Evolutionary conservation across 2,329 filamentous ascomycete genomes (phyloP).

Genomic region (Cadophora sp.): DNA sequence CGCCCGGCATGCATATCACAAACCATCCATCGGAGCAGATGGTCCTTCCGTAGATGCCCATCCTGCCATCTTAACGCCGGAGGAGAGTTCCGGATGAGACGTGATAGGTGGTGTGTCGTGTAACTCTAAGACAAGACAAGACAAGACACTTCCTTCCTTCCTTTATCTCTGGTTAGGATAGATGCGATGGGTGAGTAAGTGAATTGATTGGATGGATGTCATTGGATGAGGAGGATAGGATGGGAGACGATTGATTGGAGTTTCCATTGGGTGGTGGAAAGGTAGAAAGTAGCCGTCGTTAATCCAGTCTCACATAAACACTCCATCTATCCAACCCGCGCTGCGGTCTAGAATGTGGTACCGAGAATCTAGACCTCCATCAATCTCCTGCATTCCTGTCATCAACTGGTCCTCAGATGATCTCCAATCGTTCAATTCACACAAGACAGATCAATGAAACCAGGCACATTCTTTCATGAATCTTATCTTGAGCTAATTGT

Average conservation of each 20-base stretch:
- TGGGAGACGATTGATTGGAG: too few relatives aligned
- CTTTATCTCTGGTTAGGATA: not conserved
- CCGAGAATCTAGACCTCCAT: not conserved
- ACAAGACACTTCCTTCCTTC: too few relatives aligned
- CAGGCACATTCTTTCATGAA: slow-evolving; percentile 7
- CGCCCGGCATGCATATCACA: not conserved
- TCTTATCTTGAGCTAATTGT: slow-evolving; percentile 4
- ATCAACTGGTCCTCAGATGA: not conserved
- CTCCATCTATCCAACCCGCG: not conserved
- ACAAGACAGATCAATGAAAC: not conserved
- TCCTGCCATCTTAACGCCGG: not conserved
- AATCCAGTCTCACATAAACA: not conserved
- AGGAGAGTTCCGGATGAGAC: not conserved
- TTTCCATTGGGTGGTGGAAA: too few relatives aligned
- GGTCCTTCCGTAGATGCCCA: not conserved
- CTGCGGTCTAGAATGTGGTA: not conserved
- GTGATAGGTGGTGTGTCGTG: too few relatives aligned
- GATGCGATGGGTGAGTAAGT: not conserved
- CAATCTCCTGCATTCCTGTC: not conserved
- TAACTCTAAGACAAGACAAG: too few relatives aligned
- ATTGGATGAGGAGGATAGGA: not conserved
- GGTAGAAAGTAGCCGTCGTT: not conserved
- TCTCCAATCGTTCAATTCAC: not conserved
- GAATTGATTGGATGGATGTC: not conserved
- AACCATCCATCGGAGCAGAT: not conserved